Evolutionary conservation across 352 stramenopile genomes (phyloP).

Genomic region (Phytophthora fragariaefolia): DNA sequence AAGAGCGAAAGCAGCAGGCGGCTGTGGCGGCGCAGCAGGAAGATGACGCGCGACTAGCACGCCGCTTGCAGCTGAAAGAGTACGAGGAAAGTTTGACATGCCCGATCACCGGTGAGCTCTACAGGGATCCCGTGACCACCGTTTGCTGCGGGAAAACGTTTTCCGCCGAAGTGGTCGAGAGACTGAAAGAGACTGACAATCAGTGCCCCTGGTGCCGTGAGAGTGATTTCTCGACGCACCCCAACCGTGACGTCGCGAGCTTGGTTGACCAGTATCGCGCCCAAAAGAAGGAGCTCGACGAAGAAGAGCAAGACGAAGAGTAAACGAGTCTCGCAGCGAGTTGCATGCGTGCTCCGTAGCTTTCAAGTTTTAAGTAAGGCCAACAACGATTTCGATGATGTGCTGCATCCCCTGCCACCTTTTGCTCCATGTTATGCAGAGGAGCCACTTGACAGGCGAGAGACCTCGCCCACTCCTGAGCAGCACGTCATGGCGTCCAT

Average conservation of each 20-base stretch:
- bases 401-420: no score
- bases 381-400: no score
- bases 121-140: constrained; percentile 13
- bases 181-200: neutral
- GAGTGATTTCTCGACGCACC: constrained; percentile 5
- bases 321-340: neutral
- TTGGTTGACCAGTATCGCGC: constrained; percentile 13
- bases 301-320: neutral
- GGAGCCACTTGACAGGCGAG: no score
- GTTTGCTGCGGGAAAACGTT: constrained; percentile 27
- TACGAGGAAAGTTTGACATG: constrained; percentile 17
- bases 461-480: no score
- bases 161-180: constrained; percentile 2
- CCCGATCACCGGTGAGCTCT: constrained; percentile 12
- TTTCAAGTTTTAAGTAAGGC: no score
- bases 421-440: no score
- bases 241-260: constrained; percentile 12
- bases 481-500: no score
- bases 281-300: constrained; percentile 6
- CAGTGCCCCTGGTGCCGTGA: constrained; percentile 16
- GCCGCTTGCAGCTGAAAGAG: constrained; percentile 6
- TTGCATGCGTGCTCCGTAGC: no score
- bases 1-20: constrained; percentile 5
- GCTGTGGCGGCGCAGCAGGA: constrained; percentile 4
- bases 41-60: constrained; percentile 9